Base-by-base conservation (phyloP, 2,329 filamentous ascomycete species). In the Monilinia fructicola region DNA sequence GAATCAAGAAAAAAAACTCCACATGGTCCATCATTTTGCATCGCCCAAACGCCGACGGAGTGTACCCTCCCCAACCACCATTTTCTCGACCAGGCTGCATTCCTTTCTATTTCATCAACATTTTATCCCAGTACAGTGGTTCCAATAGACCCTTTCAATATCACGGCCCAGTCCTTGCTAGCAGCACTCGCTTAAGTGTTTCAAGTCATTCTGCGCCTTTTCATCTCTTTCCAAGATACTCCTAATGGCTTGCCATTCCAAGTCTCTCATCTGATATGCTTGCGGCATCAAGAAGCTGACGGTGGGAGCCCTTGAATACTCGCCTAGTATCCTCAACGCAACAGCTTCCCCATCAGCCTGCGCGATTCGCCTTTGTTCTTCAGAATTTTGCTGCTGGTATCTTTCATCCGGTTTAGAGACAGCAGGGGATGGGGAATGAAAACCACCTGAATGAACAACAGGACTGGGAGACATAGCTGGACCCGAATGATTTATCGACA, bases 191-290 rank as follows among this genome's bases (percentile, higher is more conserved):
- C 84, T 85, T 4, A 89, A 78, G 64, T 85, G 80, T 61, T 82
- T 79, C 23, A 89, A 76, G 59, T 77, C 75, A 28, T 67, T 62
- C 50, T 73, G 67, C 7, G 74, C 72, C 44, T 71, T 73, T n/a
- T 70, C 68, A 46, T 77, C 74, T 42, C 71, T 70, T 60, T 73
- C 71, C 35, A 76, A 71, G 60, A 77, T 76, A 28, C 84, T 82
- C 62, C 85, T 83, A 69, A 97, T 85, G 38, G 95, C 86, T 65
- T 85, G 82, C 84, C 95, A 89, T 74, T 96, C 91, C 21, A 84
- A 80, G n/a, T 85, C 81, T 55, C 87, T 83, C 81, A 90, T 91
- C 60, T 85, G 84, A 26, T 84, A 86, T 0, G 88, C 89, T 70
- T 91, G 87, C 6, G 87, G 85, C 54, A 92, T 80, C 5, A 93